Evolutionary conservation across 257 asterid species (phyloP), one percentile per base, ranked within the genome.

Genomic region (Salvia hispanica): DNA sequence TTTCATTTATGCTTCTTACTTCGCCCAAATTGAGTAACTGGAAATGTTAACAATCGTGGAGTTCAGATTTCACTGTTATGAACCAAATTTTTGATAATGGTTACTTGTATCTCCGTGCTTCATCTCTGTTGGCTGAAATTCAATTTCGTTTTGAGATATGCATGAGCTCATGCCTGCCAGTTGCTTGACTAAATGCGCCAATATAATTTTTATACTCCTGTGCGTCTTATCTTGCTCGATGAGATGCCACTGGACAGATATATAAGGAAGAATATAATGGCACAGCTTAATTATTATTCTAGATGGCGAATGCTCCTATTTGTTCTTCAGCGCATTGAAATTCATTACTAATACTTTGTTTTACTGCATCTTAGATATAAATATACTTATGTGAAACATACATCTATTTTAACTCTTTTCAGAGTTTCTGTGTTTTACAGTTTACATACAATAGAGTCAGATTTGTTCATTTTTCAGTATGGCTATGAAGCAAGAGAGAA

Each of bases 401-500:
- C 45, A 7, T 70, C 36, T n/a, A 15, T 58, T 25, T 37, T n/a
- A 33, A 50, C 31, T 12, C 42, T 51, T 13, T 0, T 0, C 65
- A 62, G 58, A 15, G 14, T 54, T 33, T 58, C 28, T 50, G 61
- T 2, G 3, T 25, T 25, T 1, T 25, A 2, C 51, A 2, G 9
- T 50, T 57, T 13, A 31, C 61, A 46, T 47, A 58, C 40, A 11
- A 33, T 3, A 56, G 2, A 15, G 31, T 40, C 21, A 39, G 25
- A 39, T 34, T 50, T 48, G 18, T 64, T 16, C 4, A 36, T 1
- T 36, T 58, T 47, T 48, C 12, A 37, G 67, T 36, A 18, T 44
- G 72, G 64, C 8, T 68, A 45, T 31, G 50, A 42, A 28, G 58
- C 73, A 28, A 66, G 11, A 7, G 21, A 15, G 40, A 55, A 25